Base-by-base conservation (phyloP, 2,329 filamentous ascomycete species). In the Raffaelea arxii region DNA sequence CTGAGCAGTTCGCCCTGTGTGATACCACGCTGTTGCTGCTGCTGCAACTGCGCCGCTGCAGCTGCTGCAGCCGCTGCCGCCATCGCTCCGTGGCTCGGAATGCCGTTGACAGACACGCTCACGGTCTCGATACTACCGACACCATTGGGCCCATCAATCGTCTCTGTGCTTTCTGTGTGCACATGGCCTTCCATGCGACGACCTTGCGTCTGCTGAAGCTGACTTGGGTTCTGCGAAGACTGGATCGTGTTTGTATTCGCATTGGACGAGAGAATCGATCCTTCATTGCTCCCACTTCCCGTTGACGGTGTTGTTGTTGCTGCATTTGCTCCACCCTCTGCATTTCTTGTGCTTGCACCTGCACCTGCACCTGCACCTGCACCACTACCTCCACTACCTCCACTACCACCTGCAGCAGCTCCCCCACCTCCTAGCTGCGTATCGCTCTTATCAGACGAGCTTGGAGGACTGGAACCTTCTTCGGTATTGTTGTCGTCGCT, bases 1-100 rank as follows among this genome's bases (percentile, higher is more conserved):
- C 88, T 74, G 22, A 94, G 69, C 21, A 94, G 71, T 62, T 94
- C 88, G 41, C 87, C 87, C 64, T 94, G 88, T 1, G 86, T 90
- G 44, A 90, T 77, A 25, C 77, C 84, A 38, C 74, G 59, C 53
- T 59, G 56, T 46, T 56, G 47, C 46, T 49, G 46, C 18, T 43
- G 47, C 27, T 51, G 39, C 18, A 41, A 41, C 22, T 23, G 53
- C 41, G 44, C 51, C 25, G 40, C 43, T 39, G 46, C 46, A 47
- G 65, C 53, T 46, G 25, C 53, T 48, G 46, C 47, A 45, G n/a
- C 47, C 10, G 46, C 43, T 38, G 53, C 50, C 22, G 54, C 52
- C 22, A 55, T 56, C 4, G 67, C 62, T 47, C 66, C 66, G 50
- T 72, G 72, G 7, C 76, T 80, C 0, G 75, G 71, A 41, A 82